Evolutionary conservation across 2,329 filamentous ascomycete species (phyloP), one percentile per base, ranked within the genome.

Genomic region (Cryoendolithus antarcticus): DNA sequence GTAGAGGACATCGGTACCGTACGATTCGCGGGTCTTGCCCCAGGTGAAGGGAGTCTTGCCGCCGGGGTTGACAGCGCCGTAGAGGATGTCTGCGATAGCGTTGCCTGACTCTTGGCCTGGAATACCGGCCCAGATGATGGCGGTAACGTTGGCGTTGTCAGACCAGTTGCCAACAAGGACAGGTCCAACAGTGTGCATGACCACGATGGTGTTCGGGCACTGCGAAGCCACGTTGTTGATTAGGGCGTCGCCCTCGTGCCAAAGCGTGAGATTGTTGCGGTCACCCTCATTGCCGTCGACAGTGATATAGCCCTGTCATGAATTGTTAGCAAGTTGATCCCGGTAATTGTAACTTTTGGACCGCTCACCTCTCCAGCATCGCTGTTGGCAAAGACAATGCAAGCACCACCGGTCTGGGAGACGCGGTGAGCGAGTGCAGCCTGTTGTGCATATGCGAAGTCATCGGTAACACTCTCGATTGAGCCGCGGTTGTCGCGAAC

Each of bases 181-280:
- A 36, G 63, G 48, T n/a, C 64, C 63, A 11, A 55, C 57, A 5
- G 61, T 60, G 50, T 67, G 61, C 3, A 60, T 65, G 12, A 72
- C 54, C 24, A 74, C 69, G 28, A 74, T 54, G 1, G 69, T 72
- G 51, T 72, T 72, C 49, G 58, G 62, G 58, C 69, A 72, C 43
- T 55, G 52, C 30, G 53, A 50, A 4, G 69, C 62, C 6, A 68
- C 62, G 3, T 54, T 86, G 61, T 82, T 73, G 62, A 96, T 82
- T 39, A 96, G 64, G 1, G 72, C 70, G 39, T 96, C 86, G 31
- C 85, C 88, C 42, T 78, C 72, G 44, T 80, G 71, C 89, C 89
- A 96, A 0, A 94, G 69, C 0, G 86, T 94, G 30, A 98, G 69
- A 63, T 98, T 95, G 54, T 88, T 86, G 38, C 91, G 80, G 60